Conservation (phyloP, 2,329 filamentous ascomycete species). For the Aspergillus carbonarius region DNA sequence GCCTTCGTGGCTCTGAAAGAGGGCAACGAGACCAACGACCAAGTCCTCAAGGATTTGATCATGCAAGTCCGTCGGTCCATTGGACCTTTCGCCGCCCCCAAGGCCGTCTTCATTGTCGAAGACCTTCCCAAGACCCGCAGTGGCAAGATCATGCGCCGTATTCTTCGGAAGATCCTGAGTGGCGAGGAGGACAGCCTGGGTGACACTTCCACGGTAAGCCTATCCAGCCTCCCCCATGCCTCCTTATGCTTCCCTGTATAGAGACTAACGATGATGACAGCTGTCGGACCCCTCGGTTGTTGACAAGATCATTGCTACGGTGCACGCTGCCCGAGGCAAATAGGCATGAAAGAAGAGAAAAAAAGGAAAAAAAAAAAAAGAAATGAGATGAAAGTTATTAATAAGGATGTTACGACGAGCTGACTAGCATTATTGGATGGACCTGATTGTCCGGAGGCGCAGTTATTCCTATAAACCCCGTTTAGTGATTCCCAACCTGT, state of each 20-base stretch:
- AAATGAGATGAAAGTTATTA: slow-evolving; percentile 3
- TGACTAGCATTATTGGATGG: not conserved
- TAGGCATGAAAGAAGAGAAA: slow-evolving; percentile 21
- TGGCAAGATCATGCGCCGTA: slow-evolving; percentile 98
- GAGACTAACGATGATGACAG: slow-evolving; percentile 43
- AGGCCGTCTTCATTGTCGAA: slow-evolving; percentile 84
- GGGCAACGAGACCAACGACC: slow-evolving; percentile 70
- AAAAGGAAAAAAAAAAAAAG: slow-evolving; percentile 1
- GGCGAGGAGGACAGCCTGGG: slow-evolving; percentile 97
- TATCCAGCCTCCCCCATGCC: not conserved
- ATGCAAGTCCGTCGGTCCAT: slow-evolving; percentile 96
- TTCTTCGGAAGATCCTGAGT: slow-evolving; percentile 93
- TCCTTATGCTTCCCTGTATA: not conserved
- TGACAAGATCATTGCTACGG: slow-evolving; percentile 79
- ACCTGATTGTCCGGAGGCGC: slow-evolving; percentile 1
- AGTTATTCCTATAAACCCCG: slow-evolving; percentile 4
- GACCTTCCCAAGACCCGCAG: slow-evolving; percentile 96
- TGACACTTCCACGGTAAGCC: slow-evolving; percentile 82
- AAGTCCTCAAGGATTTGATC: slow-evolving; percentile 88
- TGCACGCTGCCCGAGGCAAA: slow-evolving; percentile 57
- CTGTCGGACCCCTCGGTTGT: slow-evolving; percentile 89
- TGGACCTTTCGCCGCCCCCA: slow-evolving; percentile 94
- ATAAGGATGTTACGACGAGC: not conserved
- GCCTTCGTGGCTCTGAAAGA: slow-evolving; percentile 95
- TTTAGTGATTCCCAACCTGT: slow-evolving; percentile 7